Base-by-base conservation (phyloP, 2,329 filamentous ascomycete species). In the Pseudocercospora musae region DNA sequence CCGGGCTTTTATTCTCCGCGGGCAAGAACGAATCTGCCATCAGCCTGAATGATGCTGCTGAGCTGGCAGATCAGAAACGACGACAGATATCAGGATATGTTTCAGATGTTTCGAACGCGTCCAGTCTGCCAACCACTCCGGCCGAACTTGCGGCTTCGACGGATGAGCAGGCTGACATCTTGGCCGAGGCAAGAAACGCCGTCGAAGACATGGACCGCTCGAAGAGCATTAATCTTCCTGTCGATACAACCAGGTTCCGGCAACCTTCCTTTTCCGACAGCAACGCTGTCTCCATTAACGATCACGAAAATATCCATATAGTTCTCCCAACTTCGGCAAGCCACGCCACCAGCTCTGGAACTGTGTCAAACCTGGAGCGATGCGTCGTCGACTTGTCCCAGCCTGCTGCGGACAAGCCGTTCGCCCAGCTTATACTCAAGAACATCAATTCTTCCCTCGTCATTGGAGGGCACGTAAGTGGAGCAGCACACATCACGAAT, bases 321-420 rank as follows among this genome's bases (percentile, higher is more conserved):
- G 88, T 90, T 66, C 84, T 96, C 0, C 90, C 92, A 0, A 79
- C 85, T 0, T 87, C 89, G 0, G 88, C 90, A 0, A 84, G 87
- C 4, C 82, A 85, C n/a, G 85, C 89, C 3, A 90, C 89, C 0
- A 86, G 88, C 0, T 89, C 90, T 0, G 91, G 89, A 2, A 88
- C 87, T 11, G 78, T 96, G 29, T 89, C 87, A 0, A 84, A 89
- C 53, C 78, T 97, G 20, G 79, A 79, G 1, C 81, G 81, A 58
- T 95, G 91, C 74, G 84, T 96, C 8, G 84, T 96, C 56, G 91
- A 96, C 76, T 88, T 96, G 82, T 90, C 89, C 0, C 81, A 85
- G 18, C 87, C 90, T 0, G 84, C 60, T 48, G 56, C 64, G 13
- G 60, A 65, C 23, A 58, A 4, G 76, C 78, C 57, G 83, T 95